These are phyloP conservation scores for Petunia secreta DNA, from an alignment of 257 asterid species.

Conservation along the genomic window DNA sequence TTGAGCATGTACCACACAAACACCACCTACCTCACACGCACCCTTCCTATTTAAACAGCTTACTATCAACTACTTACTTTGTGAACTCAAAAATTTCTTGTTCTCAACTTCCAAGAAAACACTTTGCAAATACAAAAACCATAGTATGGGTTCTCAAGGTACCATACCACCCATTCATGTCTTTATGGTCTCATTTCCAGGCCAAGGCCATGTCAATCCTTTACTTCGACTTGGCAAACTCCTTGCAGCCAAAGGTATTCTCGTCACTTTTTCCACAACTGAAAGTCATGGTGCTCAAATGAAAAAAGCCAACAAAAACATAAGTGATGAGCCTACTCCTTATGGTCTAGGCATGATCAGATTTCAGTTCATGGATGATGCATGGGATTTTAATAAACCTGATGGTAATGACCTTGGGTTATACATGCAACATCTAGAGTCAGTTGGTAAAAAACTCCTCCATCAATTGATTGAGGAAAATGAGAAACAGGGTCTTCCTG, in stretches of 20 bases:
- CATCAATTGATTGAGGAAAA: slow-evolving; percentile 47
- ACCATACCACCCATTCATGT: slow-evolving; percentile 41
- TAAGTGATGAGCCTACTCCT: slow-evolving; percentile 43
- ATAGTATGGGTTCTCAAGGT: slow-evolving; percentile 40
- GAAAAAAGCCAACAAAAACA: slow-evolving; percentile 45
- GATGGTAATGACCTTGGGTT: slow-evolving; percentile 32
- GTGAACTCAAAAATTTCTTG: not conserved
- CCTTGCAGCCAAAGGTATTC: slow-evolving; percentile 60
- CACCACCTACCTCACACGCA: too few relatives aligned
- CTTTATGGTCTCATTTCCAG: slow-evolving; percentile 67
- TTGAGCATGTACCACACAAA: too few relatives aligned
- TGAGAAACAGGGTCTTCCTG: slow-evolving; percentile 56
- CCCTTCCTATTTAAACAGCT: not conserved
- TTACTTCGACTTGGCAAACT: slow-evolving; percentile 68
- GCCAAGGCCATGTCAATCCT: slow-evolving; percentile 84
- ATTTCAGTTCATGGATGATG: slow-evolving; percentile 78
- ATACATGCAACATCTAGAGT: slow-evolving; percentile 55
- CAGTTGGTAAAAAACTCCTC: slow-evolving; percentile 46
- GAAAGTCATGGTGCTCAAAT: slow-evolving; percentile 54
- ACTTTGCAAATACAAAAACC: not conserved
- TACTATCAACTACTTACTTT: not conserved
- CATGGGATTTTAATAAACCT: slow-evolving; percentile 40
- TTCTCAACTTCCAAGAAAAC: not conserved
- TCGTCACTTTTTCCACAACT: slow-evolving; percentile 62
- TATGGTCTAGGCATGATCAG: slow-evolving; percentile 58